Percentiles rank a stretch among this genome's conserved stretches.
Conservation (phyloP, 2,329 filamentous ascomycete species). For the Phaeosphaeriaceae sp. region DNA sequence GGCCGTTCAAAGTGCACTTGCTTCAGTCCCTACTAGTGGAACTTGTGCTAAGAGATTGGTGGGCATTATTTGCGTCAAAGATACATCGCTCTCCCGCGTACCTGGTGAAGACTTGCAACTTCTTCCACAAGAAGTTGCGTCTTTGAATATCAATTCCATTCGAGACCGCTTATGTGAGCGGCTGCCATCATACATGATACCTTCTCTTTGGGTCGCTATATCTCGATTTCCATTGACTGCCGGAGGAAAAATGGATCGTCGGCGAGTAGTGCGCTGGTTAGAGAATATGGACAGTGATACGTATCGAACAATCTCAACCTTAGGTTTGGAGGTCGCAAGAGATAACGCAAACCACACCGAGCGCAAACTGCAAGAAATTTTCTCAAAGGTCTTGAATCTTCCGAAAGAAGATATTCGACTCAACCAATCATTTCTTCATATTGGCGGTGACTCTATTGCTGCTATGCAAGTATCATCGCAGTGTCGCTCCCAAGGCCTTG, state of each 20-base stretch:
- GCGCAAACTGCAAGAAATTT: slow-evolving; percentile 37
- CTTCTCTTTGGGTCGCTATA: slow-evolving; percentile 40
- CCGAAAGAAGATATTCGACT: slow-evolving; percentile 34
- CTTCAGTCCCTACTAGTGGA: slow-evolving; percentile 34
- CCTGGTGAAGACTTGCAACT: slow-evolving; percentile 17
- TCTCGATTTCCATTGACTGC: slow-evolving; percentile 38
- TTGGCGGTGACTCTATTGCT: slow-evolving; percentile 46
- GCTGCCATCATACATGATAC: slow-evolving; percentile 44
- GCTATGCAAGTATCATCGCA: slow-evolving; percentile 45
- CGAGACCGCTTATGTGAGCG: slow-evolving; percentile 38
- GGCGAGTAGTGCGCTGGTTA: slow-evolving; percentile 37
- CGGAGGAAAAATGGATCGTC: slow-evolving; percentile 42
- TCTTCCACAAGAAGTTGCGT: slow-evolving; percentile 29
- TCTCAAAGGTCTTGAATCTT: slow-evolving; percentile 39
- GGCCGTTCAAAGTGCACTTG: slow-evolving; percentile 36
- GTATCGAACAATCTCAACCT: slow-evolving; percentile 33
- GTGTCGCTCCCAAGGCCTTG: slow-evolving; percentile 37
- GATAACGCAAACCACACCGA: slow-evolving; percentile 26
- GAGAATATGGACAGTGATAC: slow-evolving; percentile 38
- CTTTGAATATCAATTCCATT: slow-evolving; percentile 28
- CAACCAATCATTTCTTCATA: slow-evolving; percentile 42
- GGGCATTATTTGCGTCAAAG: slow-evolving; percentile 34
- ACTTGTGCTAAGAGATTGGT: slow-evolving; percentile 43
- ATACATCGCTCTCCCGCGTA: slow-evolving; percentile 13
- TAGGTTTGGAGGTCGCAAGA: slow-evolving; percentile 23